Base-by-base conservation (phyloP, 1,284 basidiomycete species). In the Puccinia triticina region DNA sequence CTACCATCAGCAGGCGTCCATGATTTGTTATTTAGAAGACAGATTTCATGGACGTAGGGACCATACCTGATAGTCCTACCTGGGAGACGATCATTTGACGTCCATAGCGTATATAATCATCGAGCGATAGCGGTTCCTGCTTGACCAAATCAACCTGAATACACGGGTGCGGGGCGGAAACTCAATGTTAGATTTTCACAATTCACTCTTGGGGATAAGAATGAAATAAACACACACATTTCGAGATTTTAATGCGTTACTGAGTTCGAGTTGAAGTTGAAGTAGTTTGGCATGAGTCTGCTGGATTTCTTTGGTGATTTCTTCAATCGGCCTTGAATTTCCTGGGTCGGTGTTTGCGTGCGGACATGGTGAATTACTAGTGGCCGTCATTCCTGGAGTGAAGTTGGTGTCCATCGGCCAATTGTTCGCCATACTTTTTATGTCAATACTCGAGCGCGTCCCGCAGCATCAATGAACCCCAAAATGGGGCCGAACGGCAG, bases 51-150 rank as follows among this genome's bases (percentile, higher is more conserved):
- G 55, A 40, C 79, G 23, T 26, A 53, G 21, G 7, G 2, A 64
- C 5, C 88, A 77, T 83, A 93, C 94, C 94, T 86, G 90, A 88
- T 0, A 98, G 89, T 0, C 96, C 96, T 86, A 98, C 93, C 34
- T 91, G 92, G 82, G 94, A 91, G 79, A 98, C 89, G 84, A 99
- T 95, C 95, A 99, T 97, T 87, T 99, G 97, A 66, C 97, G 90
- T 34, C 96, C 95, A 90, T 98, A 99, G 71, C 96, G 90, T 84
- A 89, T 89, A 87, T 97, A 98, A 86, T 98, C 96, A 61, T 88
- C 86, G 10, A 89, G 85, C 10, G 85, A 50, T 50, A 71, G n/a
- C 26, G 40, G 4, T 48, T 23, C 69, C 46, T 48, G 12, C 26
- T 34, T 40, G 46, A 21, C 1, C n/a, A 10, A 26, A 50, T 40